Conservation (phyloP, 2,329 filamentous ascomycete genomes). For the Claviceps fusiformis region DNA sequence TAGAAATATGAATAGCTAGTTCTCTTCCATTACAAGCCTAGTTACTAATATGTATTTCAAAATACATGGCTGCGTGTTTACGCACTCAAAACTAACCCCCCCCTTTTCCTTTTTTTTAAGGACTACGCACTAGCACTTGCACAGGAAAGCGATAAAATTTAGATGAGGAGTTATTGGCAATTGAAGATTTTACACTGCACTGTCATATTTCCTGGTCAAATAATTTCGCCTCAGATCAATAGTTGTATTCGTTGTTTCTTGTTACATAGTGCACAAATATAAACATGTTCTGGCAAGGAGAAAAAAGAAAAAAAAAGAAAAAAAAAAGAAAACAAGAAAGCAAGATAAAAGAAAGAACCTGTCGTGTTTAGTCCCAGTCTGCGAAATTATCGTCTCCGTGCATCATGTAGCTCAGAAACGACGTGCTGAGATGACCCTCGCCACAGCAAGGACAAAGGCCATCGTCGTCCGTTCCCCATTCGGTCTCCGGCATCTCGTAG, state of each 20-base stretch:
- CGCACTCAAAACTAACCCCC: too few relatives aligned
- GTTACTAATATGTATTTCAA: too few relatives aligned
- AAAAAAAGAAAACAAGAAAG: neutral
- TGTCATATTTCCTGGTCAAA: too few relatives aligned
- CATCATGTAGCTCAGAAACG: constrained; percentile 19
- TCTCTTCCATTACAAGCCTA: too few relatives aligned
- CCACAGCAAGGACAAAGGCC: constrained; percentile 27
- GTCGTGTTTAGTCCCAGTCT: constrained; percentile 1
- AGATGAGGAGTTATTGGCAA: too few relatives aligned
- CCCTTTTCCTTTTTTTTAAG: too few relatives aligned
- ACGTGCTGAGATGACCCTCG: constrained; percentile 22
- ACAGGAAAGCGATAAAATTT: too few relatives aligned
- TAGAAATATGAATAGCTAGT: too few relatives aligned
- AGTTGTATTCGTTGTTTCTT: neutral
- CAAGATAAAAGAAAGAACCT: neutral
- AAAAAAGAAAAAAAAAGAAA: neutral
- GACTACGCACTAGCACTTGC: too few relatives aligned
- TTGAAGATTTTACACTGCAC: too few relatives aligned
- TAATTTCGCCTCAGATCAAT: too few relatives aligned
- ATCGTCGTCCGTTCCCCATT: constrained; percentile 22
- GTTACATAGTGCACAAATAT: neutral
- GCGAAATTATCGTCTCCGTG: constrained; percentile 5
- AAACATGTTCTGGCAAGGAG: neutral
- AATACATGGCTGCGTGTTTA: too few relatives aligned
- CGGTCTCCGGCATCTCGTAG: constrained; percentile 21